Evolutionary conservation across 2,329 filamentous ascomycete species (phyloP).

Genomic region (Penicillium hordei): DNA sequence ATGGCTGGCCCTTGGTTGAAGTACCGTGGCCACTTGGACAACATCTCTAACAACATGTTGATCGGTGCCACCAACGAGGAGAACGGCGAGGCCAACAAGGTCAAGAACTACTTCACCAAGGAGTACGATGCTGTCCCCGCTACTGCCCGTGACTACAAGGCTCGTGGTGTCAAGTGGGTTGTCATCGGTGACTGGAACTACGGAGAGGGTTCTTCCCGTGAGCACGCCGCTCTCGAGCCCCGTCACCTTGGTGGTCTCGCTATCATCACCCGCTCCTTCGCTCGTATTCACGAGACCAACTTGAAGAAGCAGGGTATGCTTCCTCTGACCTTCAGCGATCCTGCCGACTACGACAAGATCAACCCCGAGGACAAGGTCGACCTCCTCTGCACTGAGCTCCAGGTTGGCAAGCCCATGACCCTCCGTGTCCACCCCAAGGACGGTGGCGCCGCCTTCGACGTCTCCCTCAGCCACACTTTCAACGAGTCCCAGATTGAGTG

Average conservation of each 20-base stretch:
- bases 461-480: constrained; percentile 91
- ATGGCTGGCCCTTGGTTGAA: constrained; percentile 97
- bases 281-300: constrained; percentile 99
- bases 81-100: constrained; percentile 96
- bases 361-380: constrained; percentile 90
- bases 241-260: constrained; percentile 94
- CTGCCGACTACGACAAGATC: constrained; percentile 97
- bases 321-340: constrained; percentile 90
- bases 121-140: constrained; percentile 86
- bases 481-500: constrained; percentile 97
- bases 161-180: constrained; percentile 93
- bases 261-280: constrained; percentile 93
- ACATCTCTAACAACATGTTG: constrained; percentile 96
- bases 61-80: constrained; percentile 94
- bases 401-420: constrained; percentile 88
- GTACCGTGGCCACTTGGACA: constrained; percentile 98
- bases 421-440: constrained; percentile 90
- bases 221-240: constrained; percentile 97
- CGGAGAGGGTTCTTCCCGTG: constrained; percentile 94
- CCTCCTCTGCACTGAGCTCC: constrained; percentile 82
- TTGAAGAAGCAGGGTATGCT: constrained; percentile 99
- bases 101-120: constrained; percentile 84
- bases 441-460: constrained; percentile 69
- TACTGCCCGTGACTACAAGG: constrained; percentile 97
- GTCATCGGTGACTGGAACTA: constrained; percentile 99